These are phyloP conservation scores for Mycena vulgaris DNA, from an alignment of 768 basidiomycete genomes.

Conservation along the genomic window DNA sequence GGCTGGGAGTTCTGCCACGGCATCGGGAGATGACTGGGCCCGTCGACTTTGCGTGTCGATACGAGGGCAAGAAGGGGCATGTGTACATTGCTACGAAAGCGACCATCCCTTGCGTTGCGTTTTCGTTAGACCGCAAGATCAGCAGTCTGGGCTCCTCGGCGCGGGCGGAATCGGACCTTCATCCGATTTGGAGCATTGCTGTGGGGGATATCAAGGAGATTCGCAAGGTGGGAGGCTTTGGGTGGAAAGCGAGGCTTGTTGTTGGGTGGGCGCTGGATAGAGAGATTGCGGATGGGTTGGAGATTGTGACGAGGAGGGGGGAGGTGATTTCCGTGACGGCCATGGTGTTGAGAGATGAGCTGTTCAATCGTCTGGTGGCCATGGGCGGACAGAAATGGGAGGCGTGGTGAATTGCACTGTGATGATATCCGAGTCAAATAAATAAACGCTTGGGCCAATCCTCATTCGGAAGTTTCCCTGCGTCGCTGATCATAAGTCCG, in stretches of 20 bases:
- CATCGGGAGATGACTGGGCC: conserved; percentile 27
- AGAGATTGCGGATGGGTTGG: conserved; percentile 50
- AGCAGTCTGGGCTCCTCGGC: conserved; percentile 18
- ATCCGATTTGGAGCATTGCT: conserved; percentile 46
- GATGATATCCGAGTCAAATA: conserved; percentile 24
- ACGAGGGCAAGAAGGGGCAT: conserved; percentile 26
- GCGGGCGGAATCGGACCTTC: conserved; percentile 17
- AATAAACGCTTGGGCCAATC: conserved; percentile 22
- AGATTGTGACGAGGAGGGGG: conserved; percentile 41
- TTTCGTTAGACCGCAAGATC: conserved; percentile 23
- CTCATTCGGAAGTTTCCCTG: conserved; percentile 12
- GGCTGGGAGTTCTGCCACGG: conserved; percentile 27
- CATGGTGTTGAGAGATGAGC: conserved; percentile 44
- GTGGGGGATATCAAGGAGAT: conserved; percentile 50
- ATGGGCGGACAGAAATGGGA: conserved; percentile 40
- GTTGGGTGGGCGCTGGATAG: conserved; percentile 51
- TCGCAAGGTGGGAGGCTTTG: conserved; percentile 53
- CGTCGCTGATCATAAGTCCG: conserved; percentile 7
- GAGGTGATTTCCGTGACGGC: conserved; percentile 41
- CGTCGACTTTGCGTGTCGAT: conserved; percentile 29
- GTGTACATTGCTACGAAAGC: conserved; percentile 24
- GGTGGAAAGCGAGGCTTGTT: conserved; percentile 56
- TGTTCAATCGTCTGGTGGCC: conserved; percentile 24
- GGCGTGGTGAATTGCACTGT: conserved; percentile 30
- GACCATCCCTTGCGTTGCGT: conserved; percentile 28